These are phyloP conservation scores for Russula vinacea DNA, from an alignment of 768 basidiomycete species.

Conservation along the genomic window DNA sequence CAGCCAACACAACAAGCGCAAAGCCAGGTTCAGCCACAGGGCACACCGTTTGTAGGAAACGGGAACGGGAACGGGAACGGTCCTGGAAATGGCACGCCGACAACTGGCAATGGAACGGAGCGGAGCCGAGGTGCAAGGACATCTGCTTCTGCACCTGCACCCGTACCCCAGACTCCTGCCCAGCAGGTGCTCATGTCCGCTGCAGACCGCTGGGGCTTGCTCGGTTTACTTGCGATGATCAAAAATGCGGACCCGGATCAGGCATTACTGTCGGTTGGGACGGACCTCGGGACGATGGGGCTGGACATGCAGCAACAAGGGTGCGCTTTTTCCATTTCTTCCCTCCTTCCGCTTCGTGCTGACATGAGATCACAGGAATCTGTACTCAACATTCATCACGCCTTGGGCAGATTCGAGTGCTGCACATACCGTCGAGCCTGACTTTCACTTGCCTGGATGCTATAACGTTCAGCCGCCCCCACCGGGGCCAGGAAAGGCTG, in stretches of 20 bases:
- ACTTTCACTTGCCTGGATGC: conserved; percentile 82
- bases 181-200: conserved; percentile 31
- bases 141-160: conserved; percentile 29
- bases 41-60: conserved; percentile 25
- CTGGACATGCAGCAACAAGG: conserved; percentile 78
- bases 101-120: conserved; percentile 29
- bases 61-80: conserved; percentile 29
- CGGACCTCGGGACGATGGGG: conserved; percentile 85
- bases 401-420: conserved; percentile 90
- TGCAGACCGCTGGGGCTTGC: conserved; percentile 32
- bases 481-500: conserved; percentile 72
- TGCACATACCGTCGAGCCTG: conserved; percentile 79
- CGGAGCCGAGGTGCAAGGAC: conserved; percentile 24
- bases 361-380: conserved; percentile 46
- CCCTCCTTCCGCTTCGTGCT: not conserved
- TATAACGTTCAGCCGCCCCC: conserved; percentile 87
- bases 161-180: conserved; percentile 39
- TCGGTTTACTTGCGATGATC: conserved; percentile 80
- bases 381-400: conserved; percentile 89
- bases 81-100: conserved; percentile 20
- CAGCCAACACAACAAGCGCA: conserved; percentile 37
- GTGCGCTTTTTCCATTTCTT: conserved; percentile 45
- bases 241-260: conserved; percentile 80
- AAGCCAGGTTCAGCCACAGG: conserved; percentile 19
- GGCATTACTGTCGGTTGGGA: conserved; percentile 76